Evolutionary conservation across 2,329 filamentous ascomycete species (phyloP).

Genomic region (Cytospora paraplurivora): DNA sequence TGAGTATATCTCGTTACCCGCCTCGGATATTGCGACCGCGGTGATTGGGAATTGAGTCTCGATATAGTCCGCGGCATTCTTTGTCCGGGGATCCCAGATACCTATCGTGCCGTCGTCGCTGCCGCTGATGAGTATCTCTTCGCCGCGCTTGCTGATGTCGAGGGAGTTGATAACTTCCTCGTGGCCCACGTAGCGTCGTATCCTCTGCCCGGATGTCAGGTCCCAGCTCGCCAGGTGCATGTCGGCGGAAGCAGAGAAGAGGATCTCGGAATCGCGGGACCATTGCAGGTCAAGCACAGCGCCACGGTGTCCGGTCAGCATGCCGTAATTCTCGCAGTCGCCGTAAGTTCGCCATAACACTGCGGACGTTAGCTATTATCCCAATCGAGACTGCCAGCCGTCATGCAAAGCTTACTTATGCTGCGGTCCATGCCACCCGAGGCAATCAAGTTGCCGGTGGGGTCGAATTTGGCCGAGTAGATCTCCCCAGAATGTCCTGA

Average conservation of each 20-base stretch:
- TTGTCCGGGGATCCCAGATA: slow-evolving; percentile 93
- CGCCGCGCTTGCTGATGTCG: slow-evolving; percentile 84
- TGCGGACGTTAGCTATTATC: slow-evolving; percentile 39
- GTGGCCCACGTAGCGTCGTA: slow-evolving; percentile 89
- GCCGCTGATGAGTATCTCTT: slow-evolving; percentile 86
- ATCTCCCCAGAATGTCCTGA: slow-evolving; percentile 83
- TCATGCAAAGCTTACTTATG: slow-evolving; percentile 63
- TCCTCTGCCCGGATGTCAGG: slow-evolving; percentile 84
- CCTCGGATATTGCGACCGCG: slow-evolving; percentile 86
- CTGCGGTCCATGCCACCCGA: slow-evolving; percentile 94
- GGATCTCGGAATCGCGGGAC: slow-evolving; percentile 88
- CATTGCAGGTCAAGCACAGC: slow-evolving; percentile 92
- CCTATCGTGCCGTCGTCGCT: slow-evolving; percentile 94
- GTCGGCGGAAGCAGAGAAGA: slow-evolving; percentile 93
- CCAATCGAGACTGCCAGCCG: background rate
- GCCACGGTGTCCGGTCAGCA: slow-evolving; percentile 85
- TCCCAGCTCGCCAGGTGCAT: slow-evolving; percentile 95
- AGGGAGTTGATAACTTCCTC: slow-evolving; percentile 94
- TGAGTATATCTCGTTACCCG: slow-evolving; percentile 92
- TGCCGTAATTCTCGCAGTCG: slow-evolving; percentile 91
- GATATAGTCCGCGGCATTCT: slow-evolving; percentile 84
- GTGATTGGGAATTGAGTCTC: slow-evolving; percentile 92
- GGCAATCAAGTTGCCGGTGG: slow-evolving; percentile 83
- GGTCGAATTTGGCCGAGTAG: slow-evolving; percentile 88
- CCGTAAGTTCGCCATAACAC: slow-evolving; percentile 94